Evolutionary conservation across 169 alveolate genomes (phyloP).

Genomic region (Eimeria necatrix): DNA sequence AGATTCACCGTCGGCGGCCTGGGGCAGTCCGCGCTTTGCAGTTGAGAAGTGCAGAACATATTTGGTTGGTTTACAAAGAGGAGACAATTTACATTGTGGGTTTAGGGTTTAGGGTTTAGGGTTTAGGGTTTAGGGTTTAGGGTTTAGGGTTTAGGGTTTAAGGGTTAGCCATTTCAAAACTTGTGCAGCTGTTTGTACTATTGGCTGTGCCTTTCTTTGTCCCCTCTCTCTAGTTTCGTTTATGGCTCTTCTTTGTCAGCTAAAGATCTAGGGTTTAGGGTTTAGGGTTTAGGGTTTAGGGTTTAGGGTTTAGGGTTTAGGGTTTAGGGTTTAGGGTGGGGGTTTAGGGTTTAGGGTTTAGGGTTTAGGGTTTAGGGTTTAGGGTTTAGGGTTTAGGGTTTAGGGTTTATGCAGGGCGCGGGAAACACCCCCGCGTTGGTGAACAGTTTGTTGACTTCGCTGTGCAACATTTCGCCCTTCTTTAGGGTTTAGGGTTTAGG

Average conservation of each 20-base stretch:
- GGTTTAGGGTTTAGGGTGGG: slow-evolving; percentile 4
- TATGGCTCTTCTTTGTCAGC: neutral
- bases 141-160: neutral
- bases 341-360: too few relatives aligned
- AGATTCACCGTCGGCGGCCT: neutral
- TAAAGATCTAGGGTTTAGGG: neutral
- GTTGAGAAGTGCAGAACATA: neutral
- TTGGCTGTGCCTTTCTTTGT: neutral
- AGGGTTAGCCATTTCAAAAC: too few relatives aligned
- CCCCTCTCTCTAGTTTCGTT: neutral
- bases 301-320: neutral
- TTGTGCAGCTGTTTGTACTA: neutral
- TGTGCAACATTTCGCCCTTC: too few relatives aligned
- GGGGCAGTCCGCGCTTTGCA: neutral
- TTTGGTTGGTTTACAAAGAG: neutral
- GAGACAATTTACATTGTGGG: neutral
- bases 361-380: too few relatives aligned
- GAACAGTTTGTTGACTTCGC: too few relatives aligned
- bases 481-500: too few relatives aligned
- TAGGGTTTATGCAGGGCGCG: too few relatives aligned
- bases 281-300: slow-evolving; percentile 2
- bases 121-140: neutral
- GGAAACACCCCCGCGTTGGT: too few relatives aligned
- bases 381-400: too few relatives aligned
- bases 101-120: too few relatives aligned